phyloP scores from a whole-genome alignment of 805 yeast genomes.

The Metschnikowia gelsemii region DNA sequence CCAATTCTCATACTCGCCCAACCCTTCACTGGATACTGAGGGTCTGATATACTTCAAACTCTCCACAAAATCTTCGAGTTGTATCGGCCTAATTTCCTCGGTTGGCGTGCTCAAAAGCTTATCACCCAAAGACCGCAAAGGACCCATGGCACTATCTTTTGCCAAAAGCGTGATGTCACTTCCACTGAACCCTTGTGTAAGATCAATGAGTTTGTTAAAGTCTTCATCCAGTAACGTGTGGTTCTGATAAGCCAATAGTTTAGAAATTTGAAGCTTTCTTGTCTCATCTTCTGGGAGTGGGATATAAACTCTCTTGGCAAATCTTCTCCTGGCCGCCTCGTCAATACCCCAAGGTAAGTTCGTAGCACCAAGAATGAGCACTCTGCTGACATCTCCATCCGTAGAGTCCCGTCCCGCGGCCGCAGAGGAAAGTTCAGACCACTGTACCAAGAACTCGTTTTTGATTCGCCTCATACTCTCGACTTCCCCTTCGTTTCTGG shows the following conservation, averaged over 20 bases:
- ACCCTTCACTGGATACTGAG: constrained; percentile 81
- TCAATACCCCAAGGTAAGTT: constrained; percentile 97
- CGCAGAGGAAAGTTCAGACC: constrained; percentile 90
- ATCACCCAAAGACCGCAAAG: constrained; percentile 86
- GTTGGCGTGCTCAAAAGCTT: constrained; percentile 66
- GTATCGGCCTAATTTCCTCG: constrained; percentile 75
- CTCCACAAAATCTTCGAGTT: constrained; percentile 66
- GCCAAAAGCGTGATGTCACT: constrained; percentile 91
- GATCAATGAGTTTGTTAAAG: constrained; percentile 52
- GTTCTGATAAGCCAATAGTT: constrained; percentile 67
- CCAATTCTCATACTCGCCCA: constrained; percentile 84
- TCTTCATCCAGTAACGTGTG: constrained; percentile 67
- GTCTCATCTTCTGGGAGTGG: constrained; percentile 91
- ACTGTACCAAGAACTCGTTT: constrained; percentile 89
- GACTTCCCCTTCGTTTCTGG: constrained; percentile 74
- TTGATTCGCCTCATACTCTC: constrained; percentile 89
- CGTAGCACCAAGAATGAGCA: constrained; percentile 89
- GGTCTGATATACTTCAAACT: constrained; percentile 83
- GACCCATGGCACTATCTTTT: constrained; percentile 98
- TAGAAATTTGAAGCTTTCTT: constrained; percentile 64
- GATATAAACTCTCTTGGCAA: constrained; percentile 87
- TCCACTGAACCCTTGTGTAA: constrained; percentile 87
- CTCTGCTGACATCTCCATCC: constrained; percentile 49
- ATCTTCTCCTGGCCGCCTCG: constrained; percentile 93
- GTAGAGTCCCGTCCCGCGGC: constrained; percentile 64